Percentiles rank a stretch among this genome's conserved stretches.
Conservation (phyloP, 176 grass and related monocot species). For the Triticum aestivum region IWGSC_CS_RefSeq_v2.1 NC_057810.1:592739883-592740382, state of each 20-base stretch:
- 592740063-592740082: neutral
- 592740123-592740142: neutral
- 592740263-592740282: neutral
- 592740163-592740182: neutral
- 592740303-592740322: neutral
- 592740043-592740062: constrained; percentile 19
- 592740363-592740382: constrained; percentile 4
- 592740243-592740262: constrained; percentile 11
- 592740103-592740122: neutral
- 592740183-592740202: neutral
- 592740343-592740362: neutral
- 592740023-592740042: constrained; percentile 65
- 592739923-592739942: neutral
- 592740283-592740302: neutral
- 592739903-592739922: neutral
- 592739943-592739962: constrained; percentile 87
- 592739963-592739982: constrained; percentile 99
- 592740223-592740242: neutral
- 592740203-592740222: neutral
- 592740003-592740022: constrained; percentile 67
- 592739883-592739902: constrained; percentile 8
- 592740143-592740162: neutral
- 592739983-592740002: constrained; percentile 76
- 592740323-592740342: neutral
- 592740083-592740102: constrained; percentile 25